Evolutionary conservation across 768 basidiomycete species (phyloP).

Genomic region (Multifurca ochricompacta): DNA sequence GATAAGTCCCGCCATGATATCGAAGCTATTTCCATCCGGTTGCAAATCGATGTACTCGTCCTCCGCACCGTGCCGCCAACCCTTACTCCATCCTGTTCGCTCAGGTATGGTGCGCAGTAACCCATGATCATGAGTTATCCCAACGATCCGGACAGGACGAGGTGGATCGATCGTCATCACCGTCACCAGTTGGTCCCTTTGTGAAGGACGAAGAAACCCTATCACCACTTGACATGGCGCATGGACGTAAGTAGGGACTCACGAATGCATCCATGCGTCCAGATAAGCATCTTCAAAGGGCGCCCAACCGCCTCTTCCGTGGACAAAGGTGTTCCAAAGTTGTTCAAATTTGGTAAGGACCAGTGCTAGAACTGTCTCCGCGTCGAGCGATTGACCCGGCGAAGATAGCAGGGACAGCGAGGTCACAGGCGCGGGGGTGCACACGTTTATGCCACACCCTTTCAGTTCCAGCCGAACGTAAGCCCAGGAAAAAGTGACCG

Average conservation of each 20-base stretch:
- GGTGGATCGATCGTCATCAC: conserved; percentile 71
- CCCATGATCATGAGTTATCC: conserved; percentile 85
- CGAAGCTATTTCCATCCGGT: conserved; percentile 96
- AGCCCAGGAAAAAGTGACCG: too few species aligned
- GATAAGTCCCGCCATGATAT: conserved; percentile 86
- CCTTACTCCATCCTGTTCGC: conserved; percentile 28
- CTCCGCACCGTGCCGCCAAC: conserved; percentile 20
- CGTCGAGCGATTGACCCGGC: conserved; percentile 36
- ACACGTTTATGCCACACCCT: conserved; percentile 89
- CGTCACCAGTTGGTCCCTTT: conserved; percentile 75
- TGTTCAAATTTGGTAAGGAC: conserved; percentile 70
- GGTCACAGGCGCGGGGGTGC: conserved; percentile 73
- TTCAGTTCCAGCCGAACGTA: not conserved
- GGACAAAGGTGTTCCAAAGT: conserved; percentile 71
- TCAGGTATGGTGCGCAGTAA: conserved; percentile 75
- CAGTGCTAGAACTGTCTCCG: conserved; percentile 69
- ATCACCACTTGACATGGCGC: not conserved
- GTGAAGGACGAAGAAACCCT: not conserved
- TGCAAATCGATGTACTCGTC: conserved; percentile 77
- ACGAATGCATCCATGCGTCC: conserved; percentile 88
- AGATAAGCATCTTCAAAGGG: conserved; percentile 79
- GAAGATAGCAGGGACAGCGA: conserved; percentile 68
- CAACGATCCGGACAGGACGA: conserved; percentile 62
- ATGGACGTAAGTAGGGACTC: conserved; percentile 30
- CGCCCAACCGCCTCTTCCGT: conserved; percentile 59